phyloP scores from a whole-genome alignment of 1,139 yeast genomes.

The Hansenula anomala region DNA sequence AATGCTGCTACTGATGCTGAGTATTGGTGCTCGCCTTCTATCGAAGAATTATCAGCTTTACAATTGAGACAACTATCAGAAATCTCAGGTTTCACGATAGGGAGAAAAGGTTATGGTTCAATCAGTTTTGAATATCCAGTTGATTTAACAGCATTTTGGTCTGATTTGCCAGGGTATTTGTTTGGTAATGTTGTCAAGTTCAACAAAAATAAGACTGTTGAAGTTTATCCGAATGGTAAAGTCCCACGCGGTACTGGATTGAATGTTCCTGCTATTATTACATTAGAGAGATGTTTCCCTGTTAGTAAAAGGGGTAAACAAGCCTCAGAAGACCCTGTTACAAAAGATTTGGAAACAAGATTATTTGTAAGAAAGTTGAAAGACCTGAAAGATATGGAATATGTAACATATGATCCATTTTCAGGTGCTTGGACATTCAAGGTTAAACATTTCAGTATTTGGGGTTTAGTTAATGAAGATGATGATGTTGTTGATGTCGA shows the following conservation, averaged over 20 bases:
- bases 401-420: conserved; percentile 72
- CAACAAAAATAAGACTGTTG: conserved; percentile 47
- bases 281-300: conserved; percentile 65
- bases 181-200: conserved; percentile 60
- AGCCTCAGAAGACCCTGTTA: conserved; percentile 24
- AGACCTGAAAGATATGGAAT: conserved; percentile 64
- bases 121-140: conserved; percentile 70
- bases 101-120: conserved; percentile 73
- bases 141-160: conserved; percentile 53
- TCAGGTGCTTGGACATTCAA: conserved; percentile 76
- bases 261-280: conserved; percentile 81
- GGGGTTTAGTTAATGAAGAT: conserved; percentile 81
- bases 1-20: conserved; percentile 25
- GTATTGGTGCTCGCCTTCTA: conserved; percentile 80
- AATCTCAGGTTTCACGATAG: conserved; percentile 68
- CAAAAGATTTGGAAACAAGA: conserved; percentile 37
- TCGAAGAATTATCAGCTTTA: conserved; percentile 45
- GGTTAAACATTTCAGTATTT: conserved; percentile 88
- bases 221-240: conserved; percentile 65
- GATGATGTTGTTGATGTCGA: conserved; percentile 50
- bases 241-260: conserved; percentile 71
- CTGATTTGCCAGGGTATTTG: conserved; percentile 36
- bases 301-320: conserved; percentile 21
- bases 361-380: conserved; percentile 46
- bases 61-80: conserved; percentile 47